phyloP scores from a whole-genome alignment of 495 filamentous ascomycete species.

The Aspergillus sclerotioniger region DNA sequence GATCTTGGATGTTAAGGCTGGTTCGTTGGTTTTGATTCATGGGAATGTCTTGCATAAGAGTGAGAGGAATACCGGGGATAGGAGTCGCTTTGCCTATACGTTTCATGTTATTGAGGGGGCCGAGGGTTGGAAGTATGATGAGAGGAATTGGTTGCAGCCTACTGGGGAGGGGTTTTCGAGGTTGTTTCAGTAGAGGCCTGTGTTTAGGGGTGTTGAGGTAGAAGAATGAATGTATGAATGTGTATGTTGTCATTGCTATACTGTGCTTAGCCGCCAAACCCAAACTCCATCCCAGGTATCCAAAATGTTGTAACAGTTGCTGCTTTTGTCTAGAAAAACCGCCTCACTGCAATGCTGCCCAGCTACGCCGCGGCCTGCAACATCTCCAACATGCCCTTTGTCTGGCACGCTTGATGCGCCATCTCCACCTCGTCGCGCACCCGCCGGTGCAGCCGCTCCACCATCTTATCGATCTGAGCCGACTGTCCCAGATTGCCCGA shows the following conservation, averaged over 20 bases:
- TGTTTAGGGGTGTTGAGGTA: conserved; percentile 2
- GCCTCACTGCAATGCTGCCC: conserved; percentile 2
- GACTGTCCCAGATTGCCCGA: conserved; percentile 74
- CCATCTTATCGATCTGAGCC: conserved; percentile 63
- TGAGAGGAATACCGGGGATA: conserved; percentile 79
- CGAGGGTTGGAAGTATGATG: conserved; percentile 70
- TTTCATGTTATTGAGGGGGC: conserved; percentile 95
- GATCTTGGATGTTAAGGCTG: conserved; percentile 78
- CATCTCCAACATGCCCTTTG: conserved; percentile 82
- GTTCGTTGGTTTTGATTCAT: conserved; percentile 89
- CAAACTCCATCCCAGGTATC: conserved; percentile 25
- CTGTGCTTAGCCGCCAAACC: conserved; percentile 4
- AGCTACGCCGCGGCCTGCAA: conserved; percentile 43
- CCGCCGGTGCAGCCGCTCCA: conserved; percentile 61
- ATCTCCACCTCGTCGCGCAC: conserved; percentile 78
- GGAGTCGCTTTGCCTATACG: conserved; percentile 92
- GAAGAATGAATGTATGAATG: background rate
- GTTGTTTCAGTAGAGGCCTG: conserved; percentile 41
- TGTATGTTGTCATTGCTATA: conserved; percentile 2
- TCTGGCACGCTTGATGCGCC: conserved; percentile 73
- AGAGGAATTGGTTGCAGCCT: conserved; percentile 89
- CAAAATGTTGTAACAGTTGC: conserved; percentile 12
- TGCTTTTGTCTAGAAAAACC: conserved; percentile 14
- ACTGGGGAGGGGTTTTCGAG: conserved; percentile 73
- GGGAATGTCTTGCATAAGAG: conserved; percentile 97